These are phyloP conservation scores for Beta corolliflora DNA, from an alignment of 179 eudicot species.

Conservation along the genomic window DNA sequence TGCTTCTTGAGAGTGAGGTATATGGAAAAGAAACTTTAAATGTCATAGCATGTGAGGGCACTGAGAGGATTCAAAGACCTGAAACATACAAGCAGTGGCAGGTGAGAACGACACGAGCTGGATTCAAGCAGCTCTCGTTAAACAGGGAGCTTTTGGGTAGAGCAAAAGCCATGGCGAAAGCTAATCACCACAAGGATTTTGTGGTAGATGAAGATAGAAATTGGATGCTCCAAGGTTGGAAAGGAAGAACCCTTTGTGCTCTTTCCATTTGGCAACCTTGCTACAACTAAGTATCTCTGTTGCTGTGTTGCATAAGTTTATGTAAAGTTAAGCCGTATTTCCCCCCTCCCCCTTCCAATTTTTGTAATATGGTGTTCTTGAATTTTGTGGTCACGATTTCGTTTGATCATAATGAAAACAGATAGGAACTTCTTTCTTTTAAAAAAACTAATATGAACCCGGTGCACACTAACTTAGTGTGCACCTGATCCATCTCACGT, in stretches of 20 bases:
- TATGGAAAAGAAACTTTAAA: conserved; percentile 46
- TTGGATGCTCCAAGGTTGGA: conserved; percentile 67
- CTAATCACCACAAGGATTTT: conserved; percentile 46
- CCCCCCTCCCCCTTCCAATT: conserved; percentile 2
- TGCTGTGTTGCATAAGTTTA: background rate
- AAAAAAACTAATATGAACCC: too few species aligned
- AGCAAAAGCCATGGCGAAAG: conserved; percentile 37
- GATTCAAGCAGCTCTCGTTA: conserved; percentile 40
- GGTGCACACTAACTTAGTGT: too few species aligned
- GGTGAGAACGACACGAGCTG: conserved; percentile 39
- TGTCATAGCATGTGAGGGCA: conserved; percentile 61
- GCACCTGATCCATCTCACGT: too few species aligned
- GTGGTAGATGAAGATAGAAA: conserved; percentile 43
- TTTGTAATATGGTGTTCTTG: conserved; percentile 6
- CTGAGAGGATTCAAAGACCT: conserved; percentile 56
- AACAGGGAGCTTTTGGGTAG: conserved; percentile 36
- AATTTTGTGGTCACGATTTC: conserved; percentile 13
- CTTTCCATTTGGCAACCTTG: conserved; percentile 49
- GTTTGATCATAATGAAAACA: background rate
- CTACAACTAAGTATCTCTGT: background rate
- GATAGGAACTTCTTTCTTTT: too few species aligned
- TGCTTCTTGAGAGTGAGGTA: conserved; percentile 45
- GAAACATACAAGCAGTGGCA: conserved; percentile 66
- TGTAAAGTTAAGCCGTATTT: conserved; percentile 21
- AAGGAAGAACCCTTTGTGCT: conserved; percentile 48